Conservation (phyloP, 805 yeast species). For the Kodamaea laetipori region DNA sequence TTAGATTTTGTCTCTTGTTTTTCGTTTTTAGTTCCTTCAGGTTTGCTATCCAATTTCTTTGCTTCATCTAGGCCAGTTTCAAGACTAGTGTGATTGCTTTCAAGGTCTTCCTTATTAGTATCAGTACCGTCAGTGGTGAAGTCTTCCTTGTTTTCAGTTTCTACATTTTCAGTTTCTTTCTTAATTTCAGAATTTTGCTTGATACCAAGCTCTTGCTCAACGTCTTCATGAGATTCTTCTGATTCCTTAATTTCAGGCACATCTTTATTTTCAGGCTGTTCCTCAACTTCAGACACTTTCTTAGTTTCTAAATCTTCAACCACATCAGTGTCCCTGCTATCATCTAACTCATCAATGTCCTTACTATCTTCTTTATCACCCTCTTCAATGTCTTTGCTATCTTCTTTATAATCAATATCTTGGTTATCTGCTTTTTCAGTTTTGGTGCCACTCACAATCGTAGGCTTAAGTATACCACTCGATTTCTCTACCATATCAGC, state of each 20-base stretch:
- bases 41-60: no score
- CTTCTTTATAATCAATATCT: no score
- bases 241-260: neutral
- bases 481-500: slow-evolving; percentile 7
- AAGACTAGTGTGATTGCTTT: no score
- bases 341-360: neutral
- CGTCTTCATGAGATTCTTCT: neutral
- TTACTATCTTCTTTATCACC: neutral
- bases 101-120: no score
- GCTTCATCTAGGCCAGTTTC: no score
- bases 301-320: no score
- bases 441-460: no score
- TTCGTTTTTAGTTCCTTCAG: neutral
- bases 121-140: no score
- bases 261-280: neutral
- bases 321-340: neutral
- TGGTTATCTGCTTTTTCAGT: no score
- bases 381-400: no score
- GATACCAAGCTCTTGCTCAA: neutral
- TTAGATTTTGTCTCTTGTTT: neutral
- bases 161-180: neutral
- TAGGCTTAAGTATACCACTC: neutral
- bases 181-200: no score
- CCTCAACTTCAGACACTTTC: neutral
- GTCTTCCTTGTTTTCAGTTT: neutral